Base-by-base conservation (phyloP, 139 green algal genomes). In the Mesotaenium endlicherianum region DNA sequence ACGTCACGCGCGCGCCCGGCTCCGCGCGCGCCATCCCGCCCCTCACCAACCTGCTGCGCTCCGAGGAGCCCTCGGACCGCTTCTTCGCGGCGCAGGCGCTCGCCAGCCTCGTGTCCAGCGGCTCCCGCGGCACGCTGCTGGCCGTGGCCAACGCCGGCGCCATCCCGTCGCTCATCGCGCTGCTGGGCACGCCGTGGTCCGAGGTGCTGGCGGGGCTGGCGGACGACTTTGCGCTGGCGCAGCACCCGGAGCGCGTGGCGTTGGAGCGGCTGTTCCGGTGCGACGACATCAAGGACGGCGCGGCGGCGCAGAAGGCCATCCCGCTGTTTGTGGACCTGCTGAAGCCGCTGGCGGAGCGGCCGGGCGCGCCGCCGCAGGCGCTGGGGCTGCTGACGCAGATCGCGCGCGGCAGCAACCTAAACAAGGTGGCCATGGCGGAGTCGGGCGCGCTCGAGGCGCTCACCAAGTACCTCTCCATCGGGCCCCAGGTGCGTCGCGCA, bases 401-500 rank as follows among this genome's bases (percentile, higher is more conserved):
- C 6, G 77, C 77, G 16, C n/a, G 17, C 34, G 77, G 77, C 64
- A 84, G 39, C 42, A 55, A 44, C 64, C 36, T n/a, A 30, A 84
- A 84, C 57, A 78, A 70, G 31, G 14, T 79, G 30, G 77, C 77
- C 57, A 79, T 76, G 58, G 77, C 57, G 39, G 77, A 84, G 58
- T 50, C 34, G 17, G 6, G 77, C 36, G 68, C 36, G 31, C 31
- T 84, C 3, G 77, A 84, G 47, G 77, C 77, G 39, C 34, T 84
- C 31, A 84, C 77, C 57, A 79, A 71, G 77, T 84, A 84, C 36
- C 77, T 84, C n/a, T 79, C 77, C 11, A 71, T 84, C 17, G 77
- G 77, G 5, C 77, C 77, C 0, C 77, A 84, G 77, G 77, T 84
- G 38, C 3, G 57, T 26, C 6, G 43, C 43, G n/a, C n/a, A n/a